Conservation (phyloP, 345 rosid genomes). For the Adansonia digitata region DNA sequence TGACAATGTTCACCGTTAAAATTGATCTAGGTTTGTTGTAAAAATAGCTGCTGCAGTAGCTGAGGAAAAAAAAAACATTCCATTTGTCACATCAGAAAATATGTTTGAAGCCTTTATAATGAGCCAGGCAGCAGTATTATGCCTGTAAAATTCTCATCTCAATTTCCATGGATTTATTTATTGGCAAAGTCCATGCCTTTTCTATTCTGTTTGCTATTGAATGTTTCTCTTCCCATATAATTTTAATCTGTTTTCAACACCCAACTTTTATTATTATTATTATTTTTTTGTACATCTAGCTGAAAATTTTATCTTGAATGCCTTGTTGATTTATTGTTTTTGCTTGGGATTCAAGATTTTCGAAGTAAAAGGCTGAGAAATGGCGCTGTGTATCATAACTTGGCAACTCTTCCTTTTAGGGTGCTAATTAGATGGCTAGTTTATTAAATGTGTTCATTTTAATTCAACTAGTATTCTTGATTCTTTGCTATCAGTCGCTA, state of each 20-base stretch:
- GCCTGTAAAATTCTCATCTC: constrained; percentile 58
- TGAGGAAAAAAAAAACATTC: constrained; percentile 81
- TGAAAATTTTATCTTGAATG: too few species aligned
- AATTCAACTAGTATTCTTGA: not conserved
- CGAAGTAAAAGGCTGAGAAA: constrained; percentile 10
- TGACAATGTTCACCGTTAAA: constrained; percentile 3
- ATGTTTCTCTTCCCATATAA: constrained; percentile 14
- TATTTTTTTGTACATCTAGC: too few species aligned
- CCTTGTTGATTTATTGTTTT: constrained; percentile 4
- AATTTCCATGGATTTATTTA: not conserved
- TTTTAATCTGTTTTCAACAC: too few species aligned
- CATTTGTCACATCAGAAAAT: constrained; percentile 93
- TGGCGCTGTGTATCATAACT: too few species aligned
- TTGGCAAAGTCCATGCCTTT: too few species aligned
- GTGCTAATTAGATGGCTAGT: not conserved
- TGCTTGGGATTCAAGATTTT: not conserved
- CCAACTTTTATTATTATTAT: too few species aligned
- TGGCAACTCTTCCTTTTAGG: too few species aligned
- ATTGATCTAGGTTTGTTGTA: constrained; percentile 66
- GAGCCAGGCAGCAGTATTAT: constrained; percentile 99
- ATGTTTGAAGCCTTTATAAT: constrained; percentile 99
- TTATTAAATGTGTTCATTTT: not conserved
- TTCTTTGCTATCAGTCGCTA: constrained; percentile 45
- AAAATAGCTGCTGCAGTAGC: constrained; percentile 94
- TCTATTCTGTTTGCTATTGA: constrained; percentile 1